A percentile compares a stretch with the other conserved stretches of the same genome.
Evolutionary conservation across 2,329 filamentous ascomycete species (phyloP).

Genomic region (Gaeumannomyces tritici): DNA sequence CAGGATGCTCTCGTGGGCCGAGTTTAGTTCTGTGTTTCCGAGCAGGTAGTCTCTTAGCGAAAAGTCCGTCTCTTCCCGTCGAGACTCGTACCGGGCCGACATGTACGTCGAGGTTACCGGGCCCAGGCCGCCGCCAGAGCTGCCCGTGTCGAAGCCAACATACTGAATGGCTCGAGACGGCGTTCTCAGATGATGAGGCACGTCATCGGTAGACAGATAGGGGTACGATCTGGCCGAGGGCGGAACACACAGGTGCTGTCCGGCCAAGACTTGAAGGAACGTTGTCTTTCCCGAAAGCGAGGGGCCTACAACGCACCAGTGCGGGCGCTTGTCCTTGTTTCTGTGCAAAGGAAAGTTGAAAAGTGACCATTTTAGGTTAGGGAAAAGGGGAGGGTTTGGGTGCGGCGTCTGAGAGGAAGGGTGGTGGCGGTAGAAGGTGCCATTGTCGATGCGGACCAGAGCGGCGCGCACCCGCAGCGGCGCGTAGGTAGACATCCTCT

Average conservation of each 20-base stretch:
- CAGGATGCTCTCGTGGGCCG: constrained; percentile 44
- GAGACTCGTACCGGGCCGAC: constrained; percentile 82
- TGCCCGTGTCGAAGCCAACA: constrained; percentile 79
- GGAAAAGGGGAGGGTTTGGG: constrained; percentile 65
- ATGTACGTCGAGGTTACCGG: constrained; percentile 66
- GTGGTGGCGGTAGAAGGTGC: constrained; percentile 74
- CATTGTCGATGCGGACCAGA: constrained; percentile 64
- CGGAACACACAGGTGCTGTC: constrained; percentile 66
- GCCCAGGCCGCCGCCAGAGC: constrained; percentile 40
- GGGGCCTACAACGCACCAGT: constrained; percentile 80
- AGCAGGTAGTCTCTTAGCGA: constrained; percentile 71
- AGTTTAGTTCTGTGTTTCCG: constrained; percentile 77
- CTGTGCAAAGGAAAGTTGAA: constrained; percentile 37
- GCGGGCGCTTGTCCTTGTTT: constrained; percentile 34
- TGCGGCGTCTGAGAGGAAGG: constrained; percentile 32
- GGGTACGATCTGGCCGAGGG: constrained; percentile 70
- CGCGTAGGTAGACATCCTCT: background rate
- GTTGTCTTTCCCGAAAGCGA: constrained; percentile 73
- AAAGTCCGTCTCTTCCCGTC: constrained; percentile 80
- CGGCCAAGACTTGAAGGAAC: constrained; percentile 69
- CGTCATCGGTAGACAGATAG: constrained; percentile 56
- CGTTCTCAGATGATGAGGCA: constrained; percentile 44
- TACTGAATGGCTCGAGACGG: constrained; percentile 68
- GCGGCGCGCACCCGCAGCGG: constrained; percentile 29
- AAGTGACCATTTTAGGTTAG: constrained; percentile 59